phyloP scores from a whole-genome alignment of 345 rosid genomes.

The Cardamine chenopodiifolia region DNA sequence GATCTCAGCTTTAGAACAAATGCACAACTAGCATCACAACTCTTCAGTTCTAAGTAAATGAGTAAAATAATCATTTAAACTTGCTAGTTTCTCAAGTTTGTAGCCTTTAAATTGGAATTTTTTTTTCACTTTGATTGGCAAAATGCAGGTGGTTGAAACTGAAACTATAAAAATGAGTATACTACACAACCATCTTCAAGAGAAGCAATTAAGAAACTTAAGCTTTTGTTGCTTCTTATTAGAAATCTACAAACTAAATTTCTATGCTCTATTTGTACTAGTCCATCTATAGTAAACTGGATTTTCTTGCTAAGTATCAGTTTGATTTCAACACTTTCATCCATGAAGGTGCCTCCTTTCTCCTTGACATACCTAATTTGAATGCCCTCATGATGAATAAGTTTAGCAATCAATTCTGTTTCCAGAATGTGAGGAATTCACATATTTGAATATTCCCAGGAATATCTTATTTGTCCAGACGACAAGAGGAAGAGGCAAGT shows the following conservation, averaged over 20 bases:
- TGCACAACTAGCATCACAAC: constrained; percentile 1
- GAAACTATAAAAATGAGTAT: neutral
- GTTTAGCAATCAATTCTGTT: neutral
- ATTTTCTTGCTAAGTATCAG: constrained; percentile 84
- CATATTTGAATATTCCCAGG: constrained; percentile 64
- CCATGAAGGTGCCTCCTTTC: constrained; percentile 57
- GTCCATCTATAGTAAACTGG: constrained; percentile 39
- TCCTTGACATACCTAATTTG: neutral
- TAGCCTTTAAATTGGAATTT: neutral
- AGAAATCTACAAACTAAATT: neutral
- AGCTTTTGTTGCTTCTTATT: constrained; percentile 10
- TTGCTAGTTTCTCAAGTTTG: neutral
- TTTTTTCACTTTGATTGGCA: neutral
- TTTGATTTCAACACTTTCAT: constrained; percentile 91
- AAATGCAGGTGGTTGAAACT: neutral
- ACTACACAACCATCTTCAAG: neutral
- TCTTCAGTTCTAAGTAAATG: neutral
- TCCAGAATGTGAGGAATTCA: constrained; percentile 46
- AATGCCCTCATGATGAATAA: neutral
- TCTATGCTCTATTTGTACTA: neutral
- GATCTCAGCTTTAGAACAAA: neutral
- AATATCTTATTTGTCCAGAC: constrained; percentile 90
- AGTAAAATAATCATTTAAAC: neutral
- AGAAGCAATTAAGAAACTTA: neutral
- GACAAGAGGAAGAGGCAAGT: constrained; percentile 63